A percentile compares a stretch with the other conserved stretches of the same genome.
Conservation (phyloP, 192 early-diverging fungal genomes). For the Backusella mclennaniae region DNA sequence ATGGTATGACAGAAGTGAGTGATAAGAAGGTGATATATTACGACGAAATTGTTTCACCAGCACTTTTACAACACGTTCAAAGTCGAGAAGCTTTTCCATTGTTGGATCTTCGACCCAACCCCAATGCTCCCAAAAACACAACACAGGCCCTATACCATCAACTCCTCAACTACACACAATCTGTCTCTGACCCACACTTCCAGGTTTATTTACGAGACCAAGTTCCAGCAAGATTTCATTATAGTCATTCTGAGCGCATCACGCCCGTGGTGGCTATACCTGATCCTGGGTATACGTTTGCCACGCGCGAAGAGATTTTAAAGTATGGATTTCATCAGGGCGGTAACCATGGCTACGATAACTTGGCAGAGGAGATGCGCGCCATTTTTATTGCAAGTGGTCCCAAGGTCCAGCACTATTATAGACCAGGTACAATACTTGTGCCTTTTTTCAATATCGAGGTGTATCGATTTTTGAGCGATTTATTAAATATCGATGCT, state of each 20-base stretch:
- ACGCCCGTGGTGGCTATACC: constrained; percentile 74
- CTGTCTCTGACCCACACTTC: constrained; percentile 38
- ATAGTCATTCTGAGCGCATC: constrained; percentile 60
- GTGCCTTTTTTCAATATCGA: constrained; percentile 70
- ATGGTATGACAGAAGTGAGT: constrained; percentile 7
- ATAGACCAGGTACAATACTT: constrained; percentile 28
- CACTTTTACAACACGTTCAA: constrained; percentile 39
- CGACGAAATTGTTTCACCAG: constrained; percentile 53
- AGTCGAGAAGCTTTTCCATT: constrained; percentile 63
- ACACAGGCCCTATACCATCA: constrained; percentile 48
- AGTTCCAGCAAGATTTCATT: constrained; percentile 74
- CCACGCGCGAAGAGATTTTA: constrained; percentile 33
- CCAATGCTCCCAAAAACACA: constrained; percentile 33
- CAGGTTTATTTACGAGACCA: constrained; percentile 71
- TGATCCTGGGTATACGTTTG: constrained; percentile 62
- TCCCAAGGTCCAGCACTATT: constrained; percentile 35
- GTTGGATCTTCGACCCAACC: constrained; percentile 59
- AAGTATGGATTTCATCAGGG: constrained; percentile 22
- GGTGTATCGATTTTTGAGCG: constrained; percentile 64
- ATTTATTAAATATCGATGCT: constrained; percentile 54
- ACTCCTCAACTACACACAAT: constrained; percentile 43
- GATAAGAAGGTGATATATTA: constrained; percentile 54
- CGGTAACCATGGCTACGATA: constrained; percentile 88
- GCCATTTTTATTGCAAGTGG: constrained; percentile 83
- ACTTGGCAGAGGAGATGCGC: constrained; percentile 72